A percentile compares a stretch with the other conserved stretches of the same genome.
Evolutionary conservation across 2,329 filamentous ascomycete species (phyloP).

Genomic region (Trichoderma sp.): DNA sequence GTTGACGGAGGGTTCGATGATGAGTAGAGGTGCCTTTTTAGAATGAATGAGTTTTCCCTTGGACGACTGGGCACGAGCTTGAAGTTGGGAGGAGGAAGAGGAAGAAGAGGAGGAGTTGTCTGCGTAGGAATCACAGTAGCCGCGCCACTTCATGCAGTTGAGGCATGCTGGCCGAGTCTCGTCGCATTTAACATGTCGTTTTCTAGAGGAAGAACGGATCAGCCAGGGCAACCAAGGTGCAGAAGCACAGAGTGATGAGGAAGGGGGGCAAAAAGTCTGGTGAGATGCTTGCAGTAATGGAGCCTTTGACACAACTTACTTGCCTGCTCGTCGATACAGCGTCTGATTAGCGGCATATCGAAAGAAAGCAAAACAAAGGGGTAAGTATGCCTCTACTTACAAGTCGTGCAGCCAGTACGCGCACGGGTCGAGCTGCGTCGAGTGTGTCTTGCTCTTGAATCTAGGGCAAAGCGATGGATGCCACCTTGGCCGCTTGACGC

Average conservation of each 20-base stretch:
- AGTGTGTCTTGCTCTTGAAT: slow-evolving; percentile 37
- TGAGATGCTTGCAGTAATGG: background rate
- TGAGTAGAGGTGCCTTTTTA: slow-evolving; percentile 30
- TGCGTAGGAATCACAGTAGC: slow-evolving; percentile 38
- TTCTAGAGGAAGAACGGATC: slow-evolving; percentile 26
- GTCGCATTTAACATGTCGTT: slow-evolving; percentile 44
- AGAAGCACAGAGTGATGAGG: background rate
- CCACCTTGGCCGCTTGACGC: slow-evolving; percentile 26
- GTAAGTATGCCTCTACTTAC: slow-evolving; percentile 28
- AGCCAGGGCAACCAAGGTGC: background rate
- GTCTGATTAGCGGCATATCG: slow-evolving; percentile 14
- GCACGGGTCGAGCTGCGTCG: slow-evolving; percentile 38
- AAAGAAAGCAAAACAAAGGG: background rate
- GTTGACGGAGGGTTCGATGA: slow-evolving; percentile 35
- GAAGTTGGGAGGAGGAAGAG: background rate
- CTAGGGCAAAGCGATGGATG: slow-evolving; percentile 39
- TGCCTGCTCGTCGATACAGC: slow-evolving; percentile 27
- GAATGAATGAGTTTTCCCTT: slow-evolving; percentile 32
- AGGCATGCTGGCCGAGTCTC: slow-evolving; percentile 41
- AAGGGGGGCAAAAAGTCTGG: background rate
- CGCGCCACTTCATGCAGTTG: slow-evolving; percentile 42
- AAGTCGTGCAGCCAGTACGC: slow-evolving; percentile 38
- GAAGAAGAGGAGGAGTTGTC: slow-evolving; percentile 17
- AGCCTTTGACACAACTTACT: slow-evolving; percentile 28
- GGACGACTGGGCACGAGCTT: slow-evolving; percentile 16